Percentiles rank a stretch among this genome's conserved stretches.
Evolutionary conservation across 345 rosid genomes (phyloP).

Genomic region (Melastoma malabathricum): DNA sequence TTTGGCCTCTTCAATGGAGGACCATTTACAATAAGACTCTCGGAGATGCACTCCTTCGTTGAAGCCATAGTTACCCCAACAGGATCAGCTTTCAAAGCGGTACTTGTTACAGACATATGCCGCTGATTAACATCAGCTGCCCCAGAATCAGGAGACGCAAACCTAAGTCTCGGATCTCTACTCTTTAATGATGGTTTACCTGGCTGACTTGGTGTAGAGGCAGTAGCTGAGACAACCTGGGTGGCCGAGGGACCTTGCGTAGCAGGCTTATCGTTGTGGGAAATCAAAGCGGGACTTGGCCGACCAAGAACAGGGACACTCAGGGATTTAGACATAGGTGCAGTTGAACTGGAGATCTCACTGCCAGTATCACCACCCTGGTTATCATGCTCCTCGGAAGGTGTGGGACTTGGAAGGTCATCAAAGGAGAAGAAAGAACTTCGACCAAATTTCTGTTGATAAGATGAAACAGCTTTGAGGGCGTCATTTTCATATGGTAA

Average conservation of each 20-base stretch:
- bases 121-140: slow-evolving; percentile 23
- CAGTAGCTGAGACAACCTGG: slow-evolving; percentile 14
- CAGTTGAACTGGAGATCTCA: slow-evolving; percentile 65
- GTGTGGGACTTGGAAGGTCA: slow-evolving; percentile 94
- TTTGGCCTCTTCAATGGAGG: slow-evolving; percentile 50
- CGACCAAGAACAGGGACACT: slow-evolving; percentile 16
- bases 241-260: slow-evolving; percentile 15
- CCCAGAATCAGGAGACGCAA: slow-evolving; percentile 31
- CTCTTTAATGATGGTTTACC: slow-evolving; percentile 49
- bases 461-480: slow-evolving; percentile 56
- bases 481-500: slow-evolving; percentile 73
- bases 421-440: slow-evolving; percentile 23
- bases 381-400: slow-evolving; percentile 61
- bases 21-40: slow-evolving; percentile 36
- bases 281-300: slow-evolving; percentile 13
- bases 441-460: slow-evolving; percentile 63
- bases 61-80: slow-evolving; percentile 23
- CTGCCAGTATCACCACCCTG: slow-evolving; percentile 44
- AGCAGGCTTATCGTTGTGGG: slow-evolving; percentile 11
- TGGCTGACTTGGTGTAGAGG: slow-evolving; percentile 22
- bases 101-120: slow-evolving; percentile 10
- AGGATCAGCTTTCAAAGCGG: slow-evolving; percentile 26
- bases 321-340: slow-evolving; percentile 9
- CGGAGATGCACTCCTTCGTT: slow-evolving; percentile 54
- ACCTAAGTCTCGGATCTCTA: slow-evolving; percentile 90